Conservation (phyloP, 176 grass and related monocot genomes). For the Avena insularis region DNA sequence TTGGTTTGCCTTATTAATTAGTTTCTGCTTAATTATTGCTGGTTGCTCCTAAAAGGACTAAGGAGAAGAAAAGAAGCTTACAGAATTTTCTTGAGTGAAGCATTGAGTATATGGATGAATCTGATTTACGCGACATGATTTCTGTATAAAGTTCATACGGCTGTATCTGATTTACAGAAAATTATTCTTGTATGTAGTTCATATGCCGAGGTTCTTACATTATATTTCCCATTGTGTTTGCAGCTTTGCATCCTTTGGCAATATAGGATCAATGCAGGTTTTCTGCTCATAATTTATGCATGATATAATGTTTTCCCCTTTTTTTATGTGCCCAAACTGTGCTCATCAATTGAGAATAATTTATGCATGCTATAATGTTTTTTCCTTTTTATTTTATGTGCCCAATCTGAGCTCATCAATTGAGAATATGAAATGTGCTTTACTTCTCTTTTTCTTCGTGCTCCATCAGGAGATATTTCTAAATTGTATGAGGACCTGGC, state of each 20-base stretch:
- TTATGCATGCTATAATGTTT: not conserved
- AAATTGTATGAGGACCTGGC: not conserved
- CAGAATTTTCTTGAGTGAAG: not conserved
- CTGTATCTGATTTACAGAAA: not conserved
- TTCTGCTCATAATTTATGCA: not conserved
- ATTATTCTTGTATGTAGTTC: not conserved
- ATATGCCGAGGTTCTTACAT: not conserved
- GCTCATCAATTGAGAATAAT: not conserved
- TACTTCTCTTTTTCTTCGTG: not conserved
- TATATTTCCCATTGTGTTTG: not conserved
- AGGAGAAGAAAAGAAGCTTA: not conserved
- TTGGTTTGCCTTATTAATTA: not conserved
- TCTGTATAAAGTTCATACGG: not conserved
- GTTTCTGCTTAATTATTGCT: not conserved
- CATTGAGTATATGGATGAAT: not conserved
- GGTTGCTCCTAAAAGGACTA: not conserved
- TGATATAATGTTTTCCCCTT: not conserved
- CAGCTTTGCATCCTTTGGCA: not conserved
- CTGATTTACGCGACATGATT: not conserved
- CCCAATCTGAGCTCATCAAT: not conserved
- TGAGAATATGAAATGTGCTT: not conserved
- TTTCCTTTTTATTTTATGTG: not conserved
- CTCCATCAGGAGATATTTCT: constrained; percentile 8
- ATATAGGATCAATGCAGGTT: not conserved
- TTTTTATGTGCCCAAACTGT: no score